Evolutionary conservation across 1,284 basidiomycete genomes (phyloP), one percentile per base, ranked within the genome.

Genomic region (Marasmius fiardii): DNA sequence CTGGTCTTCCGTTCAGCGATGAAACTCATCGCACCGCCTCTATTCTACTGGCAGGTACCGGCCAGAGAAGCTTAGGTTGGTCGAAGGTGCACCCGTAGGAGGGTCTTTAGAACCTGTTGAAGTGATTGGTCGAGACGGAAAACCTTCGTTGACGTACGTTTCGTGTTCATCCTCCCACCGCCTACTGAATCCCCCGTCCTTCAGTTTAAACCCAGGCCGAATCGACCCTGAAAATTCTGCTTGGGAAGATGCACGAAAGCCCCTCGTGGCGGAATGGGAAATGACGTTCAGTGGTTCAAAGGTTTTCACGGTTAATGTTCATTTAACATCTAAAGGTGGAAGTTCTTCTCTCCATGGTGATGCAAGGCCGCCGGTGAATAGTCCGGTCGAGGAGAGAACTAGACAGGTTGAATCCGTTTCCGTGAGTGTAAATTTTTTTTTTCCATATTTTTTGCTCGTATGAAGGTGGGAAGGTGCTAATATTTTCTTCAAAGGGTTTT

Each of bases 241-340:
- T 4, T 88, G 84, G 83, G 71, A 71, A n/a, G 71, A 73, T 20
- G 79, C 82, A 6, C 76, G 85, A 52, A 86, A 88, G 64, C 84
- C 85, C 0, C 71, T 88, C 14, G 83, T 78, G 5, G 83, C 83
- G 1, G 74, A 76, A 48, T 86, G 83, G 81, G 65, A 75, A 59
- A 82, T 81, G 1, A 58, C 68, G 4, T 64, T 65, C 4, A n/a
- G n/a, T n/a, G 81, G 81, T 11, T 59, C 70, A 10, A 71, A 74
- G 2, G 75, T 85, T 60, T 85, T 79, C 67, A 84, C 83, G 5
- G 72, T 86, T 58, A 85, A 86, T 63, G 70, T 85, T 7, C 85
- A 88, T 64, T 72, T 83, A 52, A 76, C 75, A 44, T 81, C 83
- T 20, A 88, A 88, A 65, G 75, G 74, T 33, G 83, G 80, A 21